Evolutionary conservation across 2,329 filamentous ascomycete genomes (phyloP), one percentile per base, ranked within the genome.

Genomic region (Neopestalotiopsis sp.): DNA sequence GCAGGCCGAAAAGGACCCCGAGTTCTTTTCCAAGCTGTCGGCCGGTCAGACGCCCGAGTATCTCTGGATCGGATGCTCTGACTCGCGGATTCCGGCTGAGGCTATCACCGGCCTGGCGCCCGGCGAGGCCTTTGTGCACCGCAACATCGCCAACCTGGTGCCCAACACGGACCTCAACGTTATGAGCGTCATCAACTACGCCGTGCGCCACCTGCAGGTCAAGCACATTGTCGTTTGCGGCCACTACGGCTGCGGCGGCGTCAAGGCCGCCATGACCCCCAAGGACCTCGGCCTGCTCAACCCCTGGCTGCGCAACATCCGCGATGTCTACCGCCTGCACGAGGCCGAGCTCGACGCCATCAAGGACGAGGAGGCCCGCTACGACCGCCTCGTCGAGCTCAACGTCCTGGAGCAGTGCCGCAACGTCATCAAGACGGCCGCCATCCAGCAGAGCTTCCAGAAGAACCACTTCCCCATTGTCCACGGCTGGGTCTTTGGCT

Each of bases 71-170:
- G 94, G 95, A 63, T 98, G 94, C 86, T 92, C 92, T 81, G 94
- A 97, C 85, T 94, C 91, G 56, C 93, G 95, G 73, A 93, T 95
- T 78, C 95, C 95, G n/a, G 94, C 95, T 75, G 95, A 95, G 77
- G 93, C 93, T 77, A 90, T 98, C 79, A 90, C 94, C 61, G 91
- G 92, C 73, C 88, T 95, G 68, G 86, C 92, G 77, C 93, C 94
- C n/a, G 94, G 94, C 74, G 94, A 97, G 81, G 92, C 95, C 75
- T 98, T 97, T 81, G 92, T 97, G 74, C 94, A 97, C 86, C 93
- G 95, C 81, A 97, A 98, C 84, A 97, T 97, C 80, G 94, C 94
- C 82, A 97, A 97, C 85, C 87, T 97, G 72, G 87, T 97, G 68
- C 90, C 90, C 82, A 89, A 91, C 78, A 91, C 90, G 72, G 95